These are phyloP conservation scores for Gaillardinia entomophila DNA, from an alignment of 805 yeast species.

Conservation along the genomic window DNA sequence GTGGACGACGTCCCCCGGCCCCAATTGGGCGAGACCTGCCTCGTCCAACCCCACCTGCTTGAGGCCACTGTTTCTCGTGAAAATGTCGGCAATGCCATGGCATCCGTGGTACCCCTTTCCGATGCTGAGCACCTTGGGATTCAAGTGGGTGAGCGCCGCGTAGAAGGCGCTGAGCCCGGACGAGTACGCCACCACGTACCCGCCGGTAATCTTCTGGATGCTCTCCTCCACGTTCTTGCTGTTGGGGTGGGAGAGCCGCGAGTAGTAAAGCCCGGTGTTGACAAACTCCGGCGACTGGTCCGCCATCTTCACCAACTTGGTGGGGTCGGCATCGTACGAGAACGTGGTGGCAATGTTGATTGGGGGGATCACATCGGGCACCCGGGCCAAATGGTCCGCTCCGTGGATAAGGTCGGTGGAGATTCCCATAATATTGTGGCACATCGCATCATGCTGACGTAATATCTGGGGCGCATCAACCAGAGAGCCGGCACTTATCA, in stretches of 20 bases:
- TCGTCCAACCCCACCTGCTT: conserved; percentile 40
- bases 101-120: conserved; percentile 86
- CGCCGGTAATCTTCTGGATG: conserved; percentile 53
- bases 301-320: conserved; percentile 40
- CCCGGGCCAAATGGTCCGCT: conserved; percentile 55
- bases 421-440: conserved; percentile 47
- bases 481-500: too few species aligned
- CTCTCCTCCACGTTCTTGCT: conserved; percentile 62
- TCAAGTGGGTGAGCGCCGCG: conserved; percentile 62
- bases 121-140: conserved; percentile 70
- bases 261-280: conserved; percentile 36
- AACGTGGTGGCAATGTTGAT: conserved; percentile 79
- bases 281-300: conserved; percentile 6
- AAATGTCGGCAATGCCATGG: conserved; percentile 60
- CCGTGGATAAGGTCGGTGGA: conserved; percentile 63
- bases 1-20: conserved; percentile 72
- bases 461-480: too few species aligned
- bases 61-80: conserved; percentile 55
- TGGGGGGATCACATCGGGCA: conserved; percentile 70
- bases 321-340: conserved; percentile 58
- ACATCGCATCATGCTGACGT: too few species aligned
- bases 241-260: conserved; percentile 73
- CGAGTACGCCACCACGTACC: conserved; percentile 62
- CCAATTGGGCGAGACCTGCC: conserved; percentile 43
- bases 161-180: conserved; percentile 80